Evolutionary conservation across 768 basidiomycete species (phyloP), one percentile per base, ranked within the genome.

Genomic region (Psilocybe cubensis): DNA sequence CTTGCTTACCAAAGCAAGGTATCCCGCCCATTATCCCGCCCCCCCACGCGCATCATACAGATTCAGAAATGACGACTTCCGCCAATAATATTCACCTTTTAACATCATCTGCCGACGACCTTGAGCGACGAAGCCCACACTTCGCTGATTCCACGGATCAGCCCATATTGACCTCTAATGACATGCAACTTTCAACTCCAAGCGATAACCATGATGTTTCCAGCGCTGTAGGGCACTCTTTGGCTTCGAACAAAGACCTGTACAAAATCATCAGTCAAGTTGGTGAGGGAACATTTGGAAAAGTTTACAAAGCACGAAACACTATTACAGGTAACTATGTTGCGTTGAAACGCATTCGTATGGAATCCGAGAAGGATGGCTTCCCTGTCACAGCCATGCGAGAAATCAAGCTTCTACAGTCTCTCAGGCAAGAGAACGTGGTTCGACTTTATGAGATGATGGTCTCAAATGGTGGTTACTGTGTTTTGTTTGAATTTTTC

Each of bases 301-400:
- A 98, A 71, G 96, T 99, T 1, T 83, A 97, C 77, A 99, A 99
- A 73, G 96, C 96, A 3, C 83, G 86, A 58, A 95, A 96, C 63
- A 86, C 83, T 9, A 78, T 88, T 46, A 89, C 85, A n/a, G 88
- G 86, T 33, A 70, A 80, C 11, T 77, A 88, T 59, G 95, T 98
- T 35, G 97, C 97, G 17, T 74, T 99, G 62, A 99, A 99, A 78
- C 85, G 95, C 52, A 98, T 99, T 67, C 84, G 96, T 41, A 97
- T 99, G 96, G 97, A 99, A 71, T 83, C 91, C 4, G 97, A 99
- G 74, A 87, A 85, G 66, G 97, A 99, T 69, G 97, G 97, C 0
- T 99, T 99, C 72, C 97, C 97, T 12, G 94, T 99, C 6, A 99
- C 97, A 25, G 95, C 97, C 0, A 96, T 98, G 90, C 85, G 97